A percentile compares a stretch with the other conserved stretches of the same genome.
Conservation (phyloP, 208 protist genomes). For the Wallacemonas sp. region DNA sequence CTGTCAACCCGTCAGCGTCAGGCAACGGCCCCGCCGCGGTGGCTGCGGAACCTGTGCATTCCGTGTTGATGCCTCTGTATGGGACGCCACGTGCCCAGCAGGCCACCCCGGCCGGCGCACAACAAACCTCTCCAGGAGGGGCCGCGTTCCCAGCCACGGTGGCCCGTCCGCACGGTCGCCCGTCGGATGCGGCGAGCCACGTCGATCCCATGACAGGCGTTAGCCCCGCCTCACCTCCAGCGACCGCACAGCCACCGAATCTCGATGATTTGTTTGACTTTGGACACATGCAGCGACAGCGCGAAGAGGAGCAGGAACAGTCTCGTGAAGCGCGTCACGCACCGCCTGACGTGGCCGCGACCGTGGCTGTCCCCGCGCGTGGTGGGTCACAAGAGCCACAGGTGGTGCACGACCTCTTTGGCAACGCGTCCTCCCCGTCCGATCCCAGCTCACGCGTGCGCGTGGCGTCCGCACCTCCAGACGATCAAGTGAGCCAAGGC, state of each 20-base stretch:
- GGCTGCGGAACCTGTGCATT: too few relatives aligned
- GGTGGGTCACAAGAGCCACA: not conserved
- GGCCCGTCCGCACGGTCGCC: too few relatives aligned
- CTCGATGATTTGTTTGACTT: slow-evolving; percentile 4
- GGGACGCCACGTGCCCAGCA: too few relatives aligned
- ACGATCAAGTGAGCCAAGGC: not conserved
- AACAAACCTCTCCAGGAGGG: not conserved
- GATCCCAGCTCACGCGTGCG: too few relatives aligned
- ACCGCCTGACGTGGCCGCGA: too few relatives aligned
- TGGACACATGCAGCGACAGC: not conserved
- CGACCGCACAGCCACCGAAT: not conserved
- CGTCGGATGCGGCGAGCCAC: too few relatives aligned
- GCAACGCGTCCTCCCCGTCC: not conserved
- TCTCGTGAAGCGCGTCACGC: too few relatives aligned
- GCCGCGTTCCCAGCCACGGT: slow-evolving; percentile 4
- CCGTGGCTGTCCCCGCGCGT: not conserved
- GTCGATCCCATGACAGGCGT: not conserved
- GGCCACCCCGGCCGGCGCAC: too few relatives aligned
- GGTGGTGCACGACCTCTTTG: not conserved
- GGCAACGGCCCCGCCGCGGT: too few relatives aligned
- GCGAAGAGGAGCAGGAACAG: too few relatives aligned
- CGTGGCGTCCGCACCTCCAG: not conserved
- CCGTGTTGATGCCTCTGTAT: too few relatives aligned
- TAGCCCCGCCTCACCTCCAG: not conserved
- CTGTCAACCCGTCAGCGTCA: too few relatives aligned